A percentile compares a stretch with the other conserved stretches of the same genome.
Conservation (phyloP, 164 flowering plant genomes). For the Tetracentron sinense region DNA sequence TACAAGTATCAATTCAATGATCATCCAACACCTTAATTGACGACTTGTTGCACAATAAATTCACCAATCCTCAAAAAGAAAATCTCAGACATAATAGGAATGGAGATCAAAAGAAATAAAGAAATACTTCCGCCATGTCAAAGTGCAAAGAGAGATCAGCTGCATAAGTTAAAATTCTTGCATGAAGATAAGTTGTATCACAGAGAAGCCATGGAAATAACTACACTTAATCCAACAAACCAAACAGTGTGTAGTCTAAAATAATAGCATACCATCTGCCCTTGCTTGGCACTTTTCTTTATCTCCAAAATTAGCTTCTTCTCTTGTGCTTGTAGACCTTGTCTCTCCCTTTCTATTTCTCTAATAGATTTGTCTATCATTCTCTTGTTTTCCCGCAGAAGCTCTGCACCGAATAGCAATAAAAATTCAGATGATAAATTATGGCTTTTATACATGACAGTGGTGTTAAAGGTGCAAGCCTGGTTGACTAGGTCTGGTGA, state of each 20-base stretch:
- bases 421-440: not conserved
- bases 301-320: slow-evolving; percentile 90
- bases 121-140: not conserved
- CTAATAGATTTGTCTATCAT: slow-evolving; percentile 94
- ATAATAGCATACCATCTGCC: slow-evolving; percentile 73
- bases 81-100: too few relatives aligned
- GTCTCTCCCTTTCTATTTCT: slow-evolving; percentile 97
- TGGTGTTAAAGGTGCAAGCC: not conserved
- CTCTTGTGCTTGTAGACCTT: slow-evolving; percentile 84
- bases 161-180: not conserved
- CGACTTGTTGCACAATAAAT: too few relatives aligned
- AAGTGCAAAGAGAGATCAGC: not conserved
- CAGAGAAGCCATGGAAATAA: not conserved
- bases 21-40: too few relatives aligned
- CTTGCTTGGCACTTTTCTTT: slow-evolving; percentile 96
- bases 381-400: slow-evolving; percentile 93
- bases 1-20: too few relatives aligned
- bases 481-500: not conserved
- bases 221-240: not conserved
- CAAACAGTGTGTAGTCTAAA: not conserved
- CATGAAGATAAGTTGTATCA: not conserved
- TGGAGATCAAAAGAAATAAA: not conserved
- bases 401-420: slow-evolving; percentile 41
- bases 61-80: too few relatives aligned
- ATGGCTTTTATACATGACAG: not conserved